These are phyloP conservation scores for Paramarasmius palmivorus DNA, from an alignment of 1,284 basidiomycete genomes.

Conservation along the genomic window DNA sequence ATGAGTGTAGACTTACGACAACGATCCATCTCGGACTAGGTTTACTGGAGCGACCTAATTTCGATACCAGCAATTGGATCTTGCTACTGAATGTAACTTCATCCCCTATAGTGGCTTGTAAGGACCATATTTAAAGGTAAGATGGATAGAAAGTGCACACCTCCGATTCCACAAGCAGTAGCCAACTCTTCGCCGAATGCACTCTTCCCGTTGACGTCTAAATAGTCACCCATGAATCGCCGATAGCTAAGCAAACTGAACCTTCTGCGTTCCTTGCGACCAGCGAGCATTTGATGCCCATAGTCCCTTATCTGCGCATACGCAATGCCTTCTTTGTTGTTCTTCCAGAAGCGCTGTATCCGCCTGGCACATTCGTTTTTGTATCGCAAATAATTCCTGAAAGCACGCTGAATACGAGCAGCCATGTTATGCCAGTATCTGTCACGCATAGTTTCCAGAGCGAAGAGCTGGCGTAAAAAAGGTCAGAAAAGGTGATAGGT, in stretches of 20 bases:
- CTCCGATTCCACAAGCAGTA: conserved; percentile 71
- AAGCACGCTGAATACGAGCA: conserved; percentile 93
- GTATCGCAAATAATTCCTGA: conserved; percentile 93
- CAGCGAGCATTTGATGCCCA: conserved; percentile 89
- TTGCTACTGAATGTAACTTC: conserved; percentile 87
- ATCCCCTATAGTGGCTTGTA: conserved; percentile 49
- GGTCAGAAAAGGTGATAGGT: background rate
- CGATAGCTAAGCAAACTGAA: conserved; percentile 95
- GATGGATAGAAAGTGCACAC: conserved; percentile 45
- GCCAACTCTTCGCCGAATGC: conserved; percentile 81
- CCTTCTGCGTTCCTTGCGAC: conserved; percentile 91
- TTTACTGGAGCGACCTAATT: conserved; percentile 87
- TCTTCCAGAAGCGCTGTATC: conserved; percentile 98
- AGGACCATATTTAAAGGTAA: background rate
- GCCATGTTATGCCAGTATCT: conserved; percentile 99
- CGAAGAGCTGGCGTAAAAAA: conserved; percentile 79
- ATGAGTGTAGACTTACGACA: conserved; percentile 56
- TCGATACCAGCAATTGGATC: conserved; percentile 85
- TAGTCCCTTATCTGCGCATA: conserved; percentile 92
- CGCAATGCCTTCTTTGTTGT: conserved; percentile 91
- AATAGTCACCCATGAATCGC: conserved; percentile 96
- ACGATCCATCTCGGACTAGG: conserved; percentile 90
- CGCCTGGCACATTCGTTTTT: conserved; percentile 93
- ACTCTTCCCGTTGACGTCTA: conserved; percentile 85
- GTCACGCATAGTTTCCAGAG: conserved; percentile 97